phyloP scores from a whole-genome alignment of 176 grass and related monocot species.

The sorghum (Sorghum bicolor) region Sorghum_bicolor_NCBIv3 NC_012875.2:49892501-49893000 shows the following conservation, averaged over 20 bases:
- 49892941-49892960: conserved; percentile 70
- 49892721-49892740: conserved; percentile 46
- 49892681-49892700: conserved; percentile 16
- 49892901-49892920: conserved; percentile 80
- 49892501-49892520: conserved; percentile 29
- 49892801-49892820: conserved; percentile 54
- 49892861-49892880: conserved; percentile 45
- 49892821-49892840: conserved; percentile 77
- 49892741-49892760: conserved; percentile 64
- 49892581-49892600: conserved; percentile 56
- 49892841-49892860: conserved; percentile 60
- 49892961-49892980: conserved; percentile 59
- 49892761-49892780: conserved; percentile 46
- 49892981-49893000: conserved; percentile 63
- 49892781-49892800: conserved; percentile 41
- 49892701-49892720: conserved; percentile 57
- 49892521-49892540: conserved; percentile 64
- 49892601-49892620: conserved; percentile 48
- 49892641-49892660: conserved; percentile 31
- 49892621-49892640: conserved; percentile 36
- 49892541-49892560: conserved; percentile 63
- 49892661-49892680: conserved; percentile 24
- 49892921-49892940: conserved; percentile 89
- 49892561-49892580: conserved; percentile 62
- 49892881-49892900: conserved; percentile 81